Percentiles rank a stretch among this genome's conserved stretches.
Evolutionary conservation across 805 yeast species (phyloP).

Genomic region (Wickerhamomyces ciferrii): DNA sequence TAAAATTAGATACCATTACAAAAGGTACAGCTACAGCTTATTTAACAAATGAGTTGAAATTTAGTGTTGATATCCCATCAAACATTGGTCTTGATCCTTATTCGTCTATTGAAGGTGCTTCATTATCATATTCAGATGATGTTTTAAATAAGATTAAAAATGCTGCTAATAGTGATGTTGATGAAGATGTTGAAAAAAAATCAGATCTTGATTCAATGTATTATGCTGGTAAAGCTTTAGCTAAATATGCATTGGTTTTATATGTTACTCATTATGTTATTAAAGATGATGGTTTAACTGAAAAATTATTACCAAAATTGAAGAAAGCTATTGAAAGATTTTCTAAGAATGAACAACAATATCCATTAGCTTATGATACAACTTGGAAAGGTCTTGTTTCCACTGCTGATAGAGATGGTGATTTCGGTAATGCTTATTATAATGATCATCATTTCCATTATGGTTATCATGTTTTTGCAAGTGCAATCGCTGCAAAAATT

Average conservation of each 20-base stretch:
- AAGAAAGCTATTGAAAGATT: constrained; percentile 69
- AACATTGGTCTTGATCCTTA: constrained; percentile 41
- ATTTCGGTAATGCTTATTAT: constrained; percentile 68
- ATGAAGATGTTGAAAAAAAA: constrained; percentile 37
- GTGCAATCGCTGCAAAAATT: constrained; percentile 55
- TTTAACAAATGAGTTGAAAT: constrained; percentile 32
- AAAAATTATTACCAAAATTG: constrained; percentile 46
- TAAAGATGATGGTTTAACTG: constrained; percentile 47
- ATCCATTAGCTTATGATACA: constrained; percentile 75
- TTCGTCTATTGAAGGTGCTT: constrained; percentile 26
- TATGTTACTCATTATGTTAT: constrained; percentile 67
- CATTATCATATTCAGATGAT: constrained; percentile 21
- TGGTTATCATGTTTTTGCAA: constrained; percentile 69
- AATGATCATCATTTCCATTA: constrained; percentile 78
- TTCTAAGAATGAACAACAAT: constrained; percentile 59
- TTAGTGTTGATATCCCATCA: constrained; percentile 39
- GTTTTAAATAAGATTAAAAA: constrained; percentile 24
- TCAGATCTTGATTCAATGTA: constrained; percentile 78
- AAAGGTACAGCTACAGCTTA: constrained; percentile 43
- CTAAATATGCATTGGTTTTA: constrained; percentile 84
- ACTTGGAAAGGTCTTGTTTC: constrained; percentile 78
- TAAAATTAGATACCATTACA: constrained; percentile 42
- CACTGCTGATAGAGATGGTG: constrained; percentile 53
- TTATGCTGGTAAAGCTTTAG: constrained; percentile 81
- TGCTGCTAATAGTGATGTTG: constrained; percentile 30